Evolutionary conservation across 176 grass and related monocot species (phyloP), one percentile per base, ranked within the genome.

Genomic region (Chloris gayana): DNA sequence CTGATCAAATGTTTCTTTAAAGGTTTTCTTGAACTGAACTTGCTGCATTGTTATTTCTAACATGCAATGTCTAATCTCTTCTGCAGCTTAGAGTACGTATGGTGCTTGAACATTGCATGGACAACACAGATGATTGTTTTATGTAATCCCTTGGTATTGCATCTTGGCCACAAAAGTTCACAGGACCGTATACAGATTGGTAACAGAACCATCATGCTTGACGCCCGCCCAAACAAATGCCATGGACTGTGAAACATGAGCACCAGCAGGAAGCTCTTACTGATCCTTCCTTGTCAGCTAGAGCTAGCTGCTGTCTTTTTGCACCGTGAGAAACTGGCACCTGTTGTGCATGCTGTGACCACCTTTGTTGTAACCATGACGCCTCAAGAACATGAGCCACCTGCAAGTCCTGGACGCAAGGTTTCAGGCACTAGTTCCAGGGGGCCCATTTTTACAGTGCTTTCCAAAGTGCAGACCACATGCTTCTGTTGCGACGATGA

Each of bases 1-100:
- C 34, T 57, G 19, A 7, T 44, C 29, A 46, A 17, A 7, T 51
- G 44, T 73, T 53, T 51, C 31, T 51, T 47, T 10, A 7, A 39
- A 51, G 27, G 61, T 64, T 18, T 21, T 29, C 53, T 60, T 49
- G 11, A 74, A 84, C 19, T 30, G 22, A 39, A 12, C 41, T 27
- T 13, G 26, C 11, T 34, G 31, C 7, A 19, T 63, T 69, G 15
- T 39, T 46, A 25, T 44, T 47, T 11, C 76, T 85, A 70, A 80
- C 17, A 10, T 69, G 46, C 15, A 69, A 69, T 0, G 4, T 21
- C 4, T 10, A 26, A 29, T 80, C 29, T 38, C 18, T 73, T 84
- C 10, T 88, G 69, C 92, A 98, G 95, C 95, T 98, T 72, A 87
- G 95, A 47, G 89, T 91, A 51, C 82, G 90, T 17, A 98, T 83